Conservation (phyloP, 2,329 filamentous ascomycete species). For the Dactylellina drechsleri region DNA sequence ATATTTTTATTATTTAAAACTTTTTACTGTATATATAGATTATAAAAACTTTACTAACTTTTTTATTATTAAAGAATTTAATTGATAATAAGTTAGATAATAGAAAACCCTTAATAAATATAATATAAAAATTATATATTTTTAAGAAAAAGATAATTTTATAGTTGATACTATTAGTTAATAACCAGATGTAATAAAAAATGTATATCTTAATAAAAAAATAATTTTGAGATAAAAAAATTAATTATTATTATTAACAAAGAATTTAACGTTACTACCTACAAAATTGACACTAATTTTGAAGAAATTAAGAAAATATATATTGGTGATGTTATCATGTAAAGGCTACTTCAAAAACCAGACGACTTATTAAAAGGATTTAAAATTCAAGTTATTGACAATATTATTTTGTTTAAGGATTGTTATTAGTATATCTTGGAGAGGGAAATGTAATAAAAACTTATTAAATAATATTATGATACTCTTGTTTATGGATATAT, state of each 20-base stretch:
- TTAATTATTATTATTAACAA: not conserved
- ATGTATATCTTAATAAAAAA: not conserved
- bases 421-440: not conserved
- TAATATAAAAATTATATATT: no score
- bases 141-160: not conserved
- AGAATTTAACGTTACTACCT: not conserved
- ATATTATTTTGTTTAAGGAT: not conserved
- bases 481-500: no score
- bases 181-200: not conserved
- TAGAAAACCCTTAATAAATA: no score
- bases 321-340: not conserved
- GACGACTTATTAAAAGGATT: no score
- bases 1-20: no score
- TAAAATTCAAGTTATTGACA: no score
- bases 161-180: not conserved
- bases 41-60: no score
- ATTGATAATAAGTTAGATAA: no score
- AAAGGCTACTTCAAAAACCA: not conserved
- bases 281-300: not conserved
- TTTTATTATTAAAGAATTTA: no score
- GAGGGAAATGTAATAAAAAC: no score
- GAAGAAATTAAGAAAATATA: not conserved
- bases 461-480: no score
- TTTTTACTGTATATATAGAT: no score
- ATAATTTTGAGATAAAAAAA: not conserved